Base-by-base conservation (phyloP, 495 filamentous ascomycete genomes). In the Hypoxylon cercidicola region DNA sequence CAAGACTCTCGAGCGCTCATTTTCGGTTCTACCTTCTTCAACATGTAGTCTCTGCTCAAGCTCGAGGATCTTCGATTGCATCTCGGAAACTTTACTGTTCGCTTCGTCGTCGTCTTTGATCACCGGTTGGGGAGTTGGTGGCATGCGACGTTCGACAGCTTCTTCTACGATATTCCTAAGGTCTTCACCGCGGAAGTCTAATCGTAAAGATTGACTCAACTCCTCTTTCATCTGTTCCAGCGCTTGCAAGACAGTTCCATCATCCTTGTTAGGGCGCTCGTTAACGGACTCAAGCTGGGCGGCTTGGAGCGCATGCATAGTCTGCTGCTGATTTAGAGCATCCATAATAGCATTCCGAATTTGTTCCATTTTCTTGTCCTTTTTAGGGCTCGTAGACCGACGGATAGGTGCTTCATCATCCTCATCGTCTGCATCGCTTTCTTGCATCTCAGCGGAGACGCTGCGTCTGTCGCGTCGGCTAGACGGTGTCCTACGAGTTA, bases 381-480 rank as follows among this genome's bases (percentile, higher is more conserved):
- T 84, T 64, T 84, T 86, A 8, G 88, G 87, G 55, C 84, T 88
- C 61, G 84, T 74, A 7, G 91, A 89, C 13, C 84, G 87, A 12
- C 89, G 86, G 28, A 84, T 80, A 20, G 85, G 85, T 15, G 84
- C 76, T 6, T 86, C 88, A 20, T 96, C 92, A 67, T 96, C 93
- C 70, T 97, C 93, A 63, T 98, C 95, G 64, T 98, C 95, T 1
- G 94, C 95, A 77, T 97, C 95, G 59, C 93, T 97, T 46, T 93
- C 84, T 46, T 87, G 86, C 39, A 86, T 75, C 39, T 89, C 87
- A 9, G 81, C 83, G 46, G 89, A 89, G 15, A 85, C 72, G 64
- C 88, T 89, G 62, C 84, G 80, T 64, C 76, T 75, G 13, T 80
- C 79, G 4, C 78, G 79, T 35, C 79, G 73, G 34, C 73, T 79